phyloP scores from a whole-genome alignment of 495 filamentous ascomycete genomes.

The Trichoderma asperelloides region DNA sequence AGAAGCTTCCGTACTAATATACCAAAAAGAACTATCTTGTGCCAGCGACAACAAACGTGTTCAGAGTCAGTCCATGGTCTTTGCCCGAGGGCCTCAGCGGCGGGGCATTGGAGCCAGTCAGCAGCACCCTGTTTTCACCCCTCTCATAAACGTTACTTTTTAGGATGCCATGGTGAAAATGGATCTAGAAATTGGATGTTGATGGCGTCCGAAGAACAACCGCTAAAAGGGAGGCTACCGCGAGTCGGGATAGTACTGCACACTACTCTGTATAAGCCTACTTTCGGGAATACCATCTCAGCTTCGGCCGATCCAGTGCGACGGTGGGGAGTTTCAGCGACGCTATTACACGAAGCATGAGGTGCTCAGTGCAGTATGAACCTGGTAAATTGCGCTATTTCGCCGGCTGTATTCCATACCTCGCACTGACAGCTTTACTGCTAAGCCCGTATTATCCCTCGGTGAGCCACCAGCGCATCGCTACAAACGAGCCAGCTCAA shows the following conservation, averaged over 20 bases:
- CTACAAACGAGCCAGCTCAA: background rate
- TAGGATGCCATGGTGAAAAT: background rate
- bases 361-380: background rate
- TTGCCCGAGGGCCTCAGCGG: background rate
- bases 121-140: background rate
- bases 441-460: background rate
- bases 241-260: background rate
- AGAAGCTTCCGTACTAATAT: background rate
- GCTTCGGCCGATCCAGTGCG: background rate
- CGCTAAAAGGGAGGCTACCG: background rate
- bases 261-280: background rate
- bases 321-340: too few species aligned
- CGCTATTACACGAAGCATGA: background rate
- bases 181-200: background rate
- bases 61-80: background rate
- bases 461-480: background rate
- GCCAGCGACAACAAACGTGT: background rate
- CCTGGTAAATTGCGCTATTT: background rate
- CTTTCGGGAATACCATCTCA: background rate
- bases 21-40: background rate
- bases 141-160: background rate
- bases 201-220: background rate
- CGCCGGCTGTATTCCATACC: background rate
- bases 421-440: too few species aligned
- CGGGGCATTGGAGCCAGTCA: background rate